phyloP scores from a whole-genome alignment of 495 filamentous ascomycete genomes.

The Rusavskia elegans region DNA sequence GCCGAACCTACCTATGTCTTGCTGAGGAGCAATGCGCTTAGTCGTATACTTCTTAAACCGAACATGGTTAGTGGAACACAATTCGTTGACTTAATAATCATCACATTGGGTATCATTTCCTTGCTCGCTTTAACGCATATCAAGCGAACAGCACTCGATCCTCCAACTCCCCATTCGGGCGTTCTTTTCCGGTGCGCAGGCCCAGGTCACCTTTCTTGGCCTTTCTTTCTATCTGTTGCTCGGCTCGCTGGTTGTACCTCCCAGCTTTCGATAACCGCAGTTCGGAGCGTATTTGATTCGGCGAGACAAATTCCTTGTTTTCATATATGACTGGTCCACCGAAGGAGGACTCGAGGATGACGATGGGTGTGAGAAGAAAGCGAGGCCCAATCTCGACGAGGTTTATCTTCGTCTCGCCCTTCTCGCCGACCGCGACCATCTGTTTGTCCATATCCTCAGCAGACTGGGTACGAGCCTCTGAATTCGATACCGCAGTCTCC shows the following conservation, averaged over 20 bases:
- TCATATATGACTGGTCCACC: constrained; percentile 96
- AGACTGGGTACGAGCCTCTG: constrained; percentile 20
- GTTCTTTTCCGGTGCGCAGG: constrained; percentile 42
- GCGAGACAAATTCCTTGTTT: constrained; percentile 95
- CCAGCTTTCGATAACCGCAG: constrained; percentile 57
- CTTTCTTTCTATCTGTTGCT: constrained; percentile 53
- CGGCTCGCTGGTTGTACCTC: constrained; percentile 54
- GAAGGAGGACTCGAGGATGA: constrained; percentile 90
- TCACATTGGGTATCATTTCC: no score
- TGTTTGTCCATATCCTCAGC: constrained; percentile 18
- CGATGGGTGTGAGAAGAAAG: constrained; percentile 88
- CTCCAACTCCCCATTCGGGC: constrained; percentile 57
- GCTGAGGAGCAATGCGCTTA: no score
- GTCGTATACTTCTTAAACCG: no score
- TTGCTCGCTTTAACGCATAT: background rate
- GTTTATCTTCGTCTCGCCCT: constrained; percentile 51
- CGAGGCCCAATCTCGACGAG: constrained; percentile 90
- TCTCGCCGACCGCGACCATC: constrained; percentile 16
- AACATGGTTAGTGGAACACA: no score
- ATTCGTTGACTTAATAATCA: no score
- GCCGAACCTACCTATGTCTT: no score
- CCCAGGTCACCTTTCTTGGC: constrained; percentile 64
- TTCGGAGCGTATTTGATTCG: constrained; percentile 83
- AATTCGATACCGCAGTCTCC: constrained; percentile 52
- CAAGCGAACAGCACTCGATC: constrained; percentile 62